Conservation (phyloP, 2,329 filamentous ascomycete species). For the Fusarium sp. region DNA sequence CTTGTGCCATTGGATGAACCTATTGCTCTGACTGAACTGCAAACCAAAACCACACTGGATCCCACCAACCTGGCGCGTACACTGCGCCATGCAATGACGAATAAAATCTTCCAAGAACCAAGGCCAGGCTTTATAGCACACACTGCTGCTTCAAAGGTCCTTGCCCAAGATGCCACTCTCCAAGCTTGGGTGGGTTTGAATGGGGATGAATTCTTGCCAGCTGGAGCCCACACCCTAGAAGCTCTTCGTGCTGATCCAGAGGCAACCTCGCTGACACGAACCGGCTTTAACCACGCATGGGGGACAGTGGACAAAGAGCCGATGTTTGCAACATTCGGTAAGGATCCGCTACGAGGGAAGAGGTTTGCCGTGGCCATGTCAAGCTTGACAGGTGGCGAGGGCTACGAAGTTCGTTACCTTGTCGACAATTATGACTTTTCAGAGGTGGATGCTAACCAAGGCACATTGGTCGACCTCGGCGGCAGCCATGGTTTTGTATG, state of each 20-base stretch:
- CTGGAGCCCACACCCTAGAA: conserved; percentile 62
- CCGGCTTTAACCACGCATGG: conserved; percentile 68
- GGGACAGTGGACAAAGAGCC: conserved; percentile 65
- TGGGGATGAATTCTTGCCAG: conserved; percentile 67
- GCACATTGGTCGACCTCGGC: conserved; percentile 71
- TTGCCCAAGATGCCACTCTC: conserved; percentile 64
- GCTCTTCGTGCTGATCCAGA: conserved; percentile 62
- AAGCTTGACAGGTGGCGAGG: conserved; percentile 68
- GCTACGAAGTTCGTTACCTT: conserved; percentile 68
- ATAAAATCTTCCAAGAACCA: conserved; percentile 68
- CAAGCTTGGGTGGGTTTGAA: conserved; percentile 71
- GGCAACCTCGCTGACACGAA: conserved; percentile 63
- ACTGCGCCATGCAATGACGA: conserved; percentile 71
- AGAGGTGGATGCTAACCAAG: conserved; percentile 60
- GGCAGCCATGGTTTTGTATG: conserved; percentile 72
- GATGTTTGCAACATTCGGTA: conserved; percentile 69
- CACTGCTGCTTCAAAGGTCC: conserved; percentile 66
- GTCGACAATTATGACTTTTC: conserved; percentile 69
- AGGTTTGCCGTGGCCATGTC: conserved; percentile 70
- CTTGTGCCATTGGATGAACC: conserved; percentile 64
- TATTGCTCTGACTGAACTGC: conserved; percentile 63
- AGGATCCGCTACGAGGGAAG: conserved; percentile 62
- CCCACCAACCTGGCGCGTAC: conserved; percentile 66
- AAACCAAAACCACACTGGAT: conserved; percentile 62
- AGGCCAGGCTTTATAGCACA: conserved; percentile 67